These are phyloP conservation scores for Mortierella polycephala DNA, from an alignment of 371 early-diverging fungal species.

Conservation along the genomic window DNA sequence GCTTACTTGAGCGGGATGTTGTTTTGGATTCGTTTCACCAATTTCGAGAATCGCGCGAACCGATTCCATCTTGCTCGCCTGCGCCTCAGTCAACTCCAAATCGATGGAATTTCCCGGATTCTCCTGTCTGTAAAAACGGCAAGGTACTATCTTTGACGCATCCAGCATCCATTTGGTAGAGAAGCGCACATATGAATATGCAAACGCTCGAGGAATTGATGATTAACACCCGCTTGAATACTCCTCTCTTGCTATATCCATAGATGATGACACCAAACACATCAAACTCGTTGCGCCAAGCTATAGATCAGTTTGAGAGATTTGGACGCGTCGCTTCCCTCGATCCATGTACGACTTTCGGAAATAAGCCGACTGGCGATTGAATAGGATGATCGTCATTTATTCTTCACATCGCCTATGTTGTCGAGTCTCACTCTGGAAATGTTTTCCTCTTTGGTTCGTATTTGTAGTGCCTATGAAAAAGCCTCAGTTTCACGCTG, in stretches of 20 bases:
- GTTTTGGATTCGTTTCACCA: not conserved
- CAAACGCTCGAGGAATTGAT: too few species aligned
- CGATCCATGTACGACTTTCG: not conserved
- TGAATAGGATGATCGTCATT: not conserved
- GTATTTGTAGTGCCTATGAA: constrained; percentile 1
- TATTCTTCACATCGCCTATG: not conserved
- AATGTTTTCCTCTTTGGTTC: not conserved
- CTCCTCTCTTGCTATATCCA: too few species aligned
- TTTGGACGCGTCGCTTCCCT: constrained; percentile 1
- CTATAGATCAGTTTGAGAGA: constrained; percentile 5
- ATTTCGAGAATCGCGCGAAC: constrained; percentile 5
- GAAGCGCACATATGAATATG: too few species aligned
- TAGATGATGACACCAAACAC: constrained; percentile 1
- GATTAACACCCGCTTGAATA: too few species aligned
- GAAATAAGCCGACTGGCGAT: not conserved
- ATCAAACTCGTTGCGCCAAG: not conserved
- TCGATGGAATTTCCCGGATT: constrained; percentile 9
- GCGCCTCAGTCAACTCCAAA: constrained; percentile 6
- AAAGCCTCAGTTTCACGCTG: constrained; percentile 28
- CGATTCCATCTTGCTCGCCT: constrained; percentile 14
- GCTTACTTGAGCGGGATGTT: constrained; percentile 1
- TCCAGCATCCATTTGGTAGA: too few species aligned
- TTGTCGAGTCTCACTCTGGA: too few species aligned
- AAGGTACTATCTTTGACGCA: not conserved
- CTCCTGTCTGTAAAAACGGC: not conserved